A percentile compares a stretch with the other conserved stretches of the same genome.
These are phyloP conservation scores for Forsythia suspensa DNA, from an alignment of 257 asterid genomes.

Conservation along the genomic window DNA sequence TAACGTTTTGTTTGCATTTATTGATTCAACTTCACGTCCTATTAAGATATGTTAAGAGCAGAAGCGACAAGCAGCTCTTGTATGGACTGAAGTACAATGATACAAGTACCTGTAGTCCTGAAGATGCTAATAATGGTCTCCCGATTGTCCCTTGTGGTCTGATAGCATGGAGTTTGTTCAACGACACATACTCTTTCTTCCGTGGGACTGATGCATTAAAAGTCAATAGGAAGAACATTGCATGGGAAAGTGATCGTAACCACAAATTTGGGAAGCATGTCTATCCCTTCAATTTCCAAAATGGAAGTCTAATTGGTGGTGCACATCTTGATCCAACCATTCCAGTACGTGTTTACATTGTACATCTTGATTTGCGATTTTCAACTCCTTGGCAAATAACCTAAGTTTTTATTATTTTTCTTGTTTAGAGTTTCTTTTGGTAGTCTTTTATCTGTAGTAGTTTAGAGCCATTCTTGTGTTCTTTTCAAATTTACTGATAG, in stretches of 20 bases:
- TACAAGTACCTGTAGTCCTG: conserved; percentile 60
- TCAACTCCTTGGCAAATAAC: neutral
- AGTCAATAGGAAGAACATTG: conserved; percentile 61
- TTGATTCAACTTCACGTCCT: conserved; percentile 20
- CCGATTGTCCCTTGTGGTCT: conserved; percentile 85
- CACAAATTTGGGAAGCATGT: conserved; percentile 76
- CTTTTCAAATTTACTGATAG: conserved; percentile 11
- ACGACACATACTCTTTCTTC: conserved; percentile 64
- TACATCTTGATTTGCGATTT: neutral
- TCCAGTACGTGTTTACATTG: conserved; percentile 53
- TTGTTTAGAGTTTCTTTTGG: neutral
- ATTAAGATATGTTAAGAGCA: conserved; percentile 72
- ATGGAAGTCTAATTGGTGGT: conserved; percentile 71
- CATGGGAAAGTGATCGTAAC: conserved; percentile 83
- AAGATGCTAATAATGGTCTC: conserved; percentile 52
- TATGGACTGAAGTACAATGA: conserved; percentile 49
- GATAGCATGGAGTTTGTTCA: conserved; percentile 81
- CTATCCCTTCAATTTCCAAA: conserved; percentile 72
- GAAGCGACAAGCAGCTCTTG: conserved; percentile 67
- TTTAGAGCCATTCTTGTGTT: conserved; percentile 1
- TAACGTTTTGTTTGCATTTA: neutral
- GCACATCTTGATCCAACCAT: conserved; percentile 57
- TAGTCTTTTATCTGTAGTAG: neutral
- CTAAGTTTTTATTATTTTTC: neutral
- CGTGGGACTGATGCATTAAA: conserved; percentile 52